Evolutionary conservation across 768 basidiomycete genomes (phyloP).

Genomic region (Suillus variegatus): DNA sequence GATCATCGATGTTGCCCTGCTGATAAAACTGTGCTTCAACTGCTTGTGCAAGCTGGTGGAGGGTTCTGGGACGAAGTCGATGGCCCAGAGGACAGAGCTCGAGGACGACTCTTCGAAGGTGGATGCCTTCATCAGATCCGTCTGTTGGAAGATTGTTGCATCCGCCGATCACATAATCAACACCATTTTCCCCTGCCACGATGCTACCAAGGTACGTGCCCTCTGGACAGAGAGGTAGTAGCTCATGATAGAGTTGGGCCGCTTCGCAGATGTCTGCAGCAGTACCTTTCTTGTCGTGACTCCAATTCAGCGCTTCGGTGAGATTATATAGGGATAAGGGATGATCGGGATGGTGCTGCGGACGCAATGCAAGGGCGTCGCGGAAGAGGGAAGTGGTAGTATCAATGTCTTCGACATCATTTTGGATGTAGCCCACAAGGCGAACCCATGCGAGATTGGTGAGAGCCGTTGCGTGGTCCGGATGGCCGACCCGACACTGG

Average conservation of each 20-base stretch:
- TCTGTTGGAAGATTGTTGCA: neutral
- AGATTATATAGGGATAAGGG: neutral
- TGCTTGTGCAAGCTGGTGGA: neutral
- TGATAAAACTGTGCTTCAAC: no score
- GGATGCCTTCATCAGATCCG: neutral
- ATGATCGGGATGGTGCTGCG: neutral
- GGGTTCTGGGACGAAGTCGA: neutral
- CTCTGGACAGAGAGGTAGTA: neutral
- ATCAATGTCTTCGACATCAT: neutral
- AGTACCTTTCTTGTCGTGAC: neutral
- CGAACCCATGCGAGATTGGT: neutral
- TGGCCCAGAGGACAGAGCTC: neutral
- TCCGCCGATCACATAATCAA: neutral
- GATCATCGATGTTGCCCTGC: neutral
- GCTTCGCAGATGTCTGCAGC: neutral
- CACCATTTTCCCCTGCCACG: neutral
- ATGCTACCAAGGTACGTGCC: neutral
- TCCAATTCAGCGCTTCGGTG: neutral
- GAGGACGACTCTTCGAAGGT: neutral
- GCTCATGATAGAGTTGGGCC: neutral
- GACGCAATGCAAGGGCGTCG: neutral
- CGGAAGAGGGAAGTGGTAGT: neutral
- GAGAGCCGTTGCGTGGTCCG: neutral
- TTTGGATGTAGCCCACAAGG: neutral
- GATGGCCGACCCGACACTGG: neutral